phyloP scores from a whole-genome alignment of 805 yeast genomes.

The Yueomyces sinensis region DNA sequence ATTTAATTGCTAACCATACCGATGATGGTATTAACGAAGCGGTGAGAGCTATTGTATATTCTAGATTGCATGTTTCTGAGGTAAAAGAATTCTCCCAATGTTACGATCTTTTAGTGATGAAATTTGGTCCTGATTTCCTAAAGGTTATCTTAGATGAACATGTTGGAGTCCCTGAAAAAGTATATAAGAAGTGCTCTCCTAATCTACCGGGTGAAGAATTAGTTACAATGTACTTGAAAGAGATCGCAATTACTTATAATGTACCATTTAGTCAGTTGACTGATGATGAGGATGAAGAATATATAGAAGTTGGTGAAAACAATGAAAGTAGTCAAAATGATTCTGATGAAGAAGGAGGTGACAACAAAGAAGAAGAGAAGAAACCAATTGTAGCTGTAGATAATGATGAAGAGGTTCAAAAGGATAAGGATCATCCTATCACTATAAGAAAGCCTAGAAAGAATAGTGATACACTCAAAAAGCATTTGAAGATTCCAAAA shows the following conservation, averaged over 20 bases:
- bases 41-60: constrained; percentile 50
- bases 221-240: constrained; percentile 58
- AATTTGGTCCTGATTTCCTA: constrained; percentile 59
- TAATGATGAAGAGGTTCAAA: constrained; percentile 15
- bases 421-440: constrained; percentile 27
- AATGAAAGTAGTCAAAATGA: constrained; percentile 18
- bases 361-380: constrained; percentile 10
- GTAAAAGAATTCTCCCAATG: constrained; percentile 54
- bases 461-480: constrained; percentile 28
- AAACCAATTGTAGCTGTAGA: constrained; percentile 28
- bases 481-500: constrained; percentile 28
- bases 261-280: constrained; percentile 55
- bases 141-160: constrained; percentile 21
- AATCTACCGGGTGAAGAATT: constrained; percentile 54
- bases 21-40: constrained; percentile 56
- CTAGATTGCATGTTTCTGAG: constrained; percentile 56
- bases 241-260: constrained; percentile 68
- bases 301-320: constrained; percentile 15
- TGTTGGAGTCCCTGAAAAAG: constrained; percentile 50
- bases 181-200: constrained; percentile 46
- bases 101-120: constrained; percentile 45
- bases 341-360: constrained; percentile 17
- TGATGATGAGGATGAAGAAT: constrained; percentile 13
- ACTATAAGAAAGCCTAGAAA: constrained; percentile 30
- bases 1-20: constrained; percentile 18